Evolutionary conservation across 257 asterid genomes (phyloP).

Genomic region (Dorcoceras hygrometricum): DNA sequence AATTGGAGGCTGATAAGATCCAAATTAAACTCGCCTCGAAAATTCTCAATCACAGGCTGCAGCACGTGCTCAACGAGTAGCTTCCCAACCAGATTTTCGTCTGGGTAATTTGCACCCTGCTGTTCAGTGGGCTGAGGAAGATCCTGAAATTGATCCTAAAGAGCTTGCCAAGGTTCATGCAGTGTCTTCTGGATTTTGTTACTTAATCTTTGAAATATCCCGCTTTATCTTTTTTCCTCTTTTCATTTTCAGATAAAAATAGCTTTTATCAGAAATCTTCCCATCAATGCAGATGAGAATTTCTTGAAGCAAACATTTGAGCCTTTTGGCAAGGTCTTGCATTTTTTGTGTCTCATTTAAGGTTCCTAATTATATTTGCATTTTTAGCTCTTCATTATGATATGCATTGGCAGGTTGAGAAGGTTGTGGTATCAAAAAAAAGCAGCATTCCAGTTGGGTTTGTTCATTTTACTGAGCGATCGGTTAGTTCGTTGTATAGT

Average conservation of each 20-base stretch:
- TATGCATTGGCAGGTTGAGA: slow-evolving; percentile 67
- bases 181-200: slow-evolving; percentile 20
- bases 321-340: slow-evolving; percentile 75
- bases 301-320: slow-evolving; percentile 68
- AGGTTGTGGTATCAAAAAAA: slow-evolving; percentile 61
- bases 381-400: slow-evolving; percentile 23
- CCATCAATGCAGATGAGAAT: slow-evolving; percentile 65
- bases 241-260: slow-evolving; percentile 63
- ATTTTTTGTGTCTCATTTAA: slow-evolving; percentile 23
- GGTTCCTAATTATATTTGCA: slow-evolving; percentile 17
- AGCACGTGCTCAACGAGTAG: slow-evolving; percentile 74
- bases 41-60: slow-evolving; percentile 98
- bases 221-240: slow-evolving; percentile 22
- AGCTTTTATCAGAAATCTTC: slow-evolving; percentile 78
- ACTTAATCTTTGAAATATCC: slow-evolving; percentile 16
- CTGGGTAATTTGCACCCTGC: slow-evolving; percentile 83
- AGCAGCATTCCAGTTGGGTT: slow-evolving; percentile 65
- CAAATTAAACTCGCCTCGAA: slow-evolving; percentile 53
- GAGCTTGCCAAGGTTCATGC: slow-evolving; percentile 69
- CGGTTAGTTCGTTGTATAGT: slow-evolving; percentile 45
- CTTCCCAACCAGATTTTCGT: slow-evolving; percentile 72
- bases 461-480: slow-evolving; percentile 70
- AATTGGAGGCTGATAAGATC: slow-evolving; percentile 37
- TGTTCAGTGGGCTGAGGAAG: slow-evolving; percentile 93
- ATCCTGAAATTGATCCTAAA: slow-evolving; percentile 44